Base-by-base conservation (phyloP, 192 early-diverging fungal species). In the Rhizoclosmatium sp. region DNA sequence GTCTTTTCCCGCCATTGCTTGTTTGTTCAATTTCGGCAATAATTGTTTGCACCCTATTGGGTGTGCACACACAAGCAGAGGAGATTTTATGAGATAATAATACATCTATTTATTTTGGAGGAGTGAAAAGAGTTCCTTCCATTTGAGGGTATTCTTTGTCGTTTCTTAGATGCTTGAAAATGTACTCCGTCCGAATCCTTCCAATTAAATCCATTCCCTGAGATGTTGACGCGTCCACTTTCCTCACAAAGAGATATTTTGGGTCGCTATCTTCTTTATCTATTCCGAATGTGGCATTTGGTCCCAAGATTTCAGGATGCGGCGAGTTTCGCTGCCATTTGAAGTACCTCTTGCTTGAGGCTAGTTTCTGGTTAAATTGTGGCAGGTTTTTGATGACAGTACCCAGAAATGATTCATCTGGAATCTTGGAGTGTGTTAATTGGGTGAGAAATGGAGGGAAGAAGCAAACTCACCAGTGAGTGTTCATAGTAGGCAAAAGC, bases 171-270 rank as follows among this genome's bases (percentile, higher is more conserved):
- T 77, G 80, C 65, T 76, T 78, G 2, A 81, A 44, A 14, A 82
- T 59, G 49, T 83, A 82, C 47, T 87, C 76, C 31, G 62, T 49
- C 9, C 48, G 47, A 10, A 87, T 82, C 86, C 86, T 85, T 39
- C 78, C 79, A 9, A 82, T 41, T 12, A 87, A 59, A 23, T 14
- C 23, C 39, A 49, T n/a, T 9, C 16, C 19, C 66, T 76, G 68
- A 4, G 21, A 39, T 46, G 78, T 67, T 1, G 62, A 67, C 1
- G 48, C 4, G 65, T 86, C 79, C 49, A 88, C 56, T 67, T 88
- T 86, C 12, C 87, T 68, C 46, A 81, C 66, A 62, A 88, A 86
- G 49, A 85, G 82, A 78, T 83, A 84, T 44, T 62, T 49, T 9
- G 83, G 77, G 21, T 76, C 79, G 0, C 19, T 54, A 31, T 31